Base-by-base conservation (phyloP, 1,284 basidiomycete genomes). In the Amylostereum chailletii region DNA sequence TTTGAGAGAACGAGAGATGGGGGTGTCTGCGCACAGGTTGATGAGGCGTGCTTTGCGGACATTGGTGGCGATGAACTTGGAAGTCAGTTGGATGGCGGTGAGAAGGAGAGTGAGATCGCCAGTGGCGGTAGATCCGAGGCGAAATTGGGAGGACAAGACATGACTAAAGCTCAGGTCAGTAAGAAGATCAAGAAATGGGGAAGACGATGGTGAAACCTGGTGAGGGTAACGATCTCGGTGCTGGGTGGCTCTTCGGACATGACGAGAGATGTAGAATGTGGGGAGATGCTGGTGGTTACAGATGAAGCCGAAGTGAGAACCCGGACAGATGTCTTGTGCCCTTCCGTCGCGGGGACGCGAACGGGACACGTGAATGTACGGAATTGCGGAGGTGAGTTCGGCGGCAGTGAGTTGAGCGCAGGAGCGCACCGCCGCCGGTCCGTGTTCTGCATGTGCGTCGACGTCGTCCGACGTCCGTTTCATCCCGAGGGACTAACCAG, bases 41-140 rank as follows among this genome's bases (percentile, higher is more conserved):
- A 99, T 97, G 58, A 99, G 75, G 49, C 95, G 83, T 30, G 96
- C 95, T 71, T 94, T 93, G 59, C 96, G 86, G 57, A 98, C 96
- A 60, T 97, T 98, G 59, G 90, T 95, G 9, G 96, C 94, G 65
- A 99, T 99, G 76, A 98, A 98, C 70, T 90, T 91, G 71, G 86
- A 90, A 47, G 93, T 92, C 56, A 94, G 89, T 69, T 97, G 94
- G 64, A 99, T 96, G 49, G 94, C 94, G 54, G 86, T 94, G 57
- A 99, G 79, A 51, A 99, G 77, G 55, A 99, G 72, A 11, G 96
- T 99, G 50, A 99, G 75, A 71, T 99, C 96, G 57, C 96, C 95
- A 1, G 90, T 90, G 8, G 93, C 93, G 8, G 77, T 68, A 8
- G 79, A 68, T 41, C 92, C 92, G 34, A 94, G 73, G 51, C 82